These are phyloP conservation scores for Fraxinus ornus DNA, from an alignment of 305 asterid species.

Conservation along the genomic window DNA sequence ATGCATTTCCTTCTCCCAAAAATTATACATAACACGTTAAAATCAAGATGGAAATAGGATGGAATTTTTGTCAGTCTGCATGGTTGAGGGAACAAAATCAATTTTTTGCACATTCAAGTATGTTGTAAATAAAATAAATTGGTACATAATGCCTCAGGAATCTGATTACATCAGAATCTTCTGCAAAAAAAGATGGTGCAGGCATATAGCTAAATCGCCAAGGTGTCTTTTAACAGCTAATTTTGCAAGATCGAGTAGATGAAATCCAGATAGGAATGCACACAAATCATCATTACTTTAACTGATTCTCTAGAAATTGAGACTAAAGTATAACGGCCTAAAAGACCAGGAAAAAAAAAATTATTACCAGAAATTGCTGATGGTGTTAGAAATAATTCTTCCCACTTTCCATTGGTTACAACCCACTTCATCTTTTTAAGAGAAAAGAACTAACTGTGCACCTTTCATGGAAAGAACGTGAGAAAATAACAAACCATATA, in stretches of 20 bases:
- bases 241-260: background rate
- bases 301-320: background rate
- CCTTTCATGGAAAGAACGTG: background rate
- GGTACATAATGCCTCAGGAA: background rate
- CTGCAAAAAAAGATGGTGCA: background rate
- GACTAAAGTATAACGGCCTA: background rate
- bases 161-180: background rate
- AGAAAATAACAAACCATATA: background rate
- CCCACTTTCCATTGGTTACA: background rate
- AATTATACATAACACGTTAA: background rate
- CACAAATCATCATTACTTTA: background rate
- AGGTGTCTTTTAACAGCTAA: background rate
- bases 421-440: background rate
- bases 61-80: background rate
- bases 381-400: background rate
- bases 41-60: background rate
- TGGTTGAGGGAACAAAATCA: background rate
- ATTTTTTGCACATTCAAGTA: background rate
- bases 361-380: background rate
- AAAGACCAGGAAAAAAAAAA: background rate
- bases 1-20: background rate
- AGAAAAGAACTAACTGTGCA: background rate
- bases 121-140: background rate
- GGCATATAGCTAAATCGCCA: background rate
- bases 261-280: background rate